phyloP scores from a whole-genome alignment of 305 asterid species.

The Fraxinus albicans region DNA sequence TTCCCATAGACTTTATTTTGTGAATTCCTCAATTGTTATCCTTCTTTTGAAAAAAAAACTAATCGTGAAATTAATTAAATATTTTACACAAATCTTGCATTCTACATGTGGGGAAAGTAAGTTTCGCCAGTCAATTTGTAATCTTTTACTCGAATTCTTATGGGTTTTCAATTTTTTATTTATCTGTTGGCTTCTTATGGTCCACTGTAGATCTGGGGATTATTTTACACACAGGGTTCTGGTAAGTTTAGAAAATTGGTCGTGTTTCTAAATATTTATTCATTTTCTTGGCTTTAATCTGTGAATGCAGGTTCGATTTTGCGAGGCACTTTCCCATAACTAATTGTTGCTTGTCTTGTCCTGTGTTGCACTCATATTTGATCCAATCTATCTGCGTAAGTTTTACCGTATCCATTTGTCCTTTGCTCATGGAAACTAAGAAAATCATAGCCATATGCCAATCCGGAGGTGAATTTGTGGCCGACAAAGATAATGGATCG shows the following conservation, averaged over 20 bases:
- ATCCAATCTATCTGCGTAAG: not conserved
- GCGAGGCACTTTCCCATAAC: not conserved
- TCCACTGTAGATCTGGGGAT: constrained; percentile 16
- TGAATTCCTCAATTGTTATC: not conserved
- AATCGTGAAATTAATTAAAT: not conserved
- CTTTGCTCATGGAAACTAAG: constrained; percentile 58
- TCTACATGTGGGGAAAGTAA: not conserved
- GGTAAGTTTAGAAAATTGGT: not conserved
- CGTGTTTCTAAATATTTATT: not conserved
- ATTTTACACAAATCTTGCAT: constrained; percentile 2
- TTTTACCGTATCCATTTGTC: constrained; percentile 18
- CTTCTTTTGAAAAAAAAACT: not conserved
- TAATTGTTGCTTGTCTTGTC: constrained; percentile 20
- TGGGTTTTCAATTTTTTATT: constrained; percentile 11
- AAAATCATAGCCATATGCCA: constrained; percentile 95
- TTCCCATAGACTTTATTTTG: not conserved
- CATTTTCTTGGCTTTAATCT: constrained; percentile 4
- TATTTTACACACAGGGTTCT: constrained; percentile 6
- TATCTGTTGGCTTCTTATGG: not conserved
- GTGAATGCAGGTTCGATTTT: constrained; percentile 5
- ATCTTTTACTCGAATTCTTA: not conserved
- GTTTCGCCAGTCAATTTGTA: not conserved
- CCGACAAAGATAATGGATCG: constrained; percentile 67
- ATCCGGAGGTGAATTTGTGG: constrained; percentile 85
- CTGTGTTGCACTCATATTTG: not conserved